Evolutionary conservation across 2,329 filamentous ascomycete species (phyloP).

Genomic region (Xylariales sp.): DNA sequence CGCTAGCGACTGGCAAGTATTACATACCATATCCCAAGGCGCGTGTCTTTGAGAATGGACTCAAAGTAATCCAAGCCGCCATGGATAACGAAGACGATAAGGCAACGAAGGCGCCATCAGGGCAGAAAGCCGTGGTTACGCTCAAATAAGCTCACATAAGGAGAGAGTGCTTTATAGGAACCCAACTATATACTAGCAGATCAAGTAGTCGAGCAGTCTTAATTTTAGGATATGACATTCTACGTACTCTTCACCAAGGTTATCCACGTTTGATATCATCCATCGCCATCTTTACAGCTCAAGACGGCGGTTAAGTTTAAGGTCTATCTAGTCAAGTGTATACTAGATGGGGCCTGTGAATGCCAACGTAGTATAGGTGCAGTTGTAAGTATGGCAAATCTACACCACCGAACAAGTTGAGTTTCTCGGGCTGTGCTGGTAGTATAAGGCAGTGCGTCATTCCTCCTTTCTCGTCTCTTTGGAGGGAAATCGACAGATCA

Average conservation of each 20-base stretch:
- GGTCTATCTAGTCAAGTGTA: too few relatives aligned
- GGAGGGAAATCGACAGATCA: too few relatives aligned
- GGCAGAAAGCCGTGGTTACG: slow-evolving; percentile 30
- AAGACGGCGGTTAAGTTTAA: too few relatives aligned
- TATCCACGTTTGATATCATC: background rate
- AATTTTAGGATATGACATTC: background rate
- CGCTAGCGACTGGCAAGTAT: slow-evolving; percentile 30
- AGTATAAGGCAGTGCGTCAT: too few relatives aligned
- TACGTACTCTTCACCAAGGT: background rate
- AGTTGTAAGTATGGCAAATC: too few relatives aligned
- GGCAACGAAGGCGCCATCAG: slow-evolving; percentile 10
- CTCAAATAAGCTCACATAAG: slow-evolving; percentile 7
- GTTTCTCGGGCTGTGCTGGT: too few relatives aligned
- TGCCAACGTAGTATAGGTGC: too few relatives aligned
- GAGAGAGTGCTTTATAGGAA: background rate
- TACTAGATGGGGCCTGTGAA: too few relatives aligned
- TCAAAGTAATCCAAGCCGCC: slow-evolving; percentile 26
- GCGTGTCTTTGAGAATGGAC: slow-evolving; percentile 29
- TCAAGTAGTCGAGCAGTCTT: background rate
- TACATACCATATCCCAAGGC: slow-evolving; percentile 29
- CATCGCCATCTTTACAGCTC: background rate
- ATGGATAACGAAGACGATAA: slow-evolving; percentile 24
- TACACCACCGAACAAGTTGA: too few relatives aligned
- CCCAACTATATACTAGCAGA: background rate
- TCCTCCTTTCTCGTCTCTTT: too few relatives aligned